Conservation (phyloP, 345 rosid species). For the Acer saccharum region DNA sequence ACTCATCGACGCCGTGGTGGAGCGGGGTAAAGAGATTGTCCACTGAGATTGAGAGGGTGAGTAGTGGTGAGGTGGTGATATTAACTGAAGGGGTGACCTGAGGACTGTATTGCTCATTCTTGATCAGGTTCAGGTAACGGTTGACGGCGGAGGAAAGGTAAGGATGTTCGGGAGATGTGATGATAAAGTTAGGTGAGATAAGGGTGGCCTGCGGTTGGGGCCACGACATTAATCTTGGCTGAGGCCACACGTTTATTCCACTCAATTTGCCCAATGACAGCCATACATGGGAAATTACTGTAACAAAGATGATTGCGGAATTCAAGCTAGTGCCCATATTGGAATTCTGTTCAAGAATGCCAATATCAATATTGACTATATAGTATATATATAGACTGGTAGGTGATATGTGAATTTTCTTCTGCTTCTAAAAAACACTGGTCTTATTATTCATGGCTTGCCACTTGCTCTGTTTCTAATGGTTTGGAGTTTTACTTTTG, state of each 20-base stretch:
- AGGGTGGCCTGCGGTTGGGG: slow-evolving; percentile 43
- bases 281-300: slow-evolving; percentile 1
- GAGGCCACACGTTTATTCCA: slow-evolving; percentile 66
- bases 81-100: slow-evolving; percentile 38
- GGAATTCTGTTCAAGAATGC: background rate
- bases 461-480: background rate
- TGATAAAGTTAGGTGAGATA: slow-evolving; percentile 56
- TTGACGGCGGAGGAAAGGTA: slow-evolving; percentile 54
- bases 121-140: slow-evolving; percentile 49
- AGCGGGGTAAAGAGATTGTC: slow-evolving; percentile 53
- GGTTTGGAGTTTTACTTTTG: slow-evolving; percentile 10
- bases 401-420: no score
- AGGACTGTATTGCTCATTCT: slow-evolving; percentile 55
- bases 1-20: slow-evolving; percentile 67
- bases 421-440: background rate
- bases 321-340: background rate
- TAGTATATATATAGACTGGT: background rate
- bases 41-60: slow-evolving; percentile 44
- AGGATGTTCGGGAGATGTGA: slow-evolving; percentile 46
- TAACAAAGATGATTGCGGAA: background rate
- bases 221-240: slow-evolving; percentile 67
- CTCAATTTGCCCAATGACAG: slow-evolving; percentile 11
- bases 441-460: background rate
- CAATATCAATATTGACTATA: background rate
- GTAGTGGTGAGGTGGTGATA: slow-evolving; percentile 39